Evolutionary conservation across 108 stramenopile genomes (phyloP).

Genomic region (Aurantiochytrium sp.): DNA sequence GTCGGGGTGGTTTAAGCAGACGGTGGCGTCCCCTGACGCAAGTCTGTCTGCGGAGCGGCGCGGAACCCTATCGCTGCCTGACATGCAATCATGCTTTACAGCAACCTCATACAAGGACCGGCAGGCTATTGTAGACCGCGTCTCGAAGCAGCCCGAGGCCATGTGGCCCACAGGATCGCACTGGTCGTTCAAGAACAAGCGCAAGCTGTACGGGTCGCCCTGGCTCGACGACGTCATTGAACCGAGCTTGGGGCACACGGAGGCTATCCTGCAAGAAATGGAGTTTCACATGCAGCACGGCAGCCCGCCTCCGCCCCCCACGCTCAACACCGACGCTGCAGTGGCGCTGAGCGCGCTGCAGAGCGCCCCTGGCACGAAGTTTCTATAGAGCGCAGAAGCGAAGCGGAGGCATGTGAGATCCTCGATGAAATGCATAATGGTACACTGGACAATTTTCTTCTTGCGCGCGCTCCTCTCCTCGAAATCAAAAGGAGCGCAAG

Average conservation of each 20-base stretch:
- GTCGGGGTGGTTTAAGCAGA: constrained; percentile 26
- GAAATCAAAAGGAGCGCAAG: too few relatives aligned
- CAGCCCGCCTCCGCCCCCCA: neutral
- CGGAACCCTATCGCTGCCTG: neutral
- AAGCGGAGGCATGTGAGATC: too few relatives aligned
- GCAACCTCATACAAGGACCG: neutral
- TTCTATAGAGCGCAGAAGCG: neutral
- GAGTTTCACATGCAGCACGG: neutral
- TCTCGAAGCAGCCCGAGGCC: neutral
- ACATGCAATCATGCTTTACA: neutral
- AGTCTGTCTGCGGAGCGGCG: constrained; percentile 1
- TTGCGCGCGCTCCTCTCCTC: too few relatives aligned
- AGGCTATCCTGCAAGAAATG: neutral
- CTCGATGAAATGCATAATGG: too few relatives aligned
- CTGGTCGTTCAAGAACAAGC: constrained; percentile 22
- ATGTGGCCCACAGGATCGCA: constrained; percentile 28
- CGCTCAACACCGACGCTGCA: neutral
- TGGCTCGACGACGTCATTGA: constrained; percentile 3
- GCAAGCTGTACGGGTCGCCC: neutral
- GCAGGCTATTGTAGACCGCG: neutral
- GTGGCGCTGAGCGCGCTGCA: neutral
- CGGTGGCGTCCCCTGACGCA: constrained; percentile 4
- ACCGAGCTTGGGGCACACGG: neutral
- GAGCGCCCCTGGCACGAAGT: neutral
- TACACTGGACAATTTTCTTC: too few relatives aligned